Evolutionary conservation across 192 early-diverging fungal species (phyloP).

Genomic region (Rhizoclosmatium sp.): DNA sequence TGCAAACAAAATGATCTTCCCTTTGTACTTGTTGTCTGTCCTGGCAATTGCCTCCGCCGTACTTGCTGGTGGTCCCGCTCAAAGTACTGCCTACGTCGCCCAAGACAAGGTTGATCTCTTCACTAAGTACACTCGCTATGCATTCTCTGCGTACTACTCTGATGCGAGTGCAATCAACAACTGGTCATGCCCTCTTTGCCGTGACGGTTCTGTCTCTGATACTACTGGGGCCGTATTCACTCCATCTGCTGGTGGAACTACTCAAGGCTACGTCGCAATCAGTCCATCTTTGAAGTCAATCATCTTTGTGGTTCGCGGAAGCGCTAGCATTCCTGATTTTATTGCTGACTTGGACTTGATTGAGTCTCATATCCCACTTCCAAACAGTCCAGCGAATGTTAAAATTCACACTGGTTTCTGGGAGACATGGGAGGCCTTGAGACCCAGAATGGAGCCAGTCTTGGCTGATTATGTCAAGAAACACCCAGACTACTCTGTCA

Average conservation of each 20-base stretch:
- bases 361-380: not conserved
- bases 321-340: conserved; percentile 18
- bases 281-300: conserved; percentile 35
- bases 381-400: not conserved
- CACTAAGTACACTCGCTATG: not conserved
- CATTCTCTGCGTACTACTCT: not conserved
- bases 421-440: conserved; percentile 1
- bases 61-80: not conserved
- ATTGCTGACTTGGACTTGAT: conserved; percentile 26
- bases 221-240: not conserved
- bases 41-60: not conserved
- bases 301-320: conserved; percentile 46
- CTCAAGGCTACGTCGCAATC: conserved; percentile 40
- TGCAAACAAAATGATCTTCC: not conserved
- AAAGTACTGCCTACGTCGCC: not conserved
- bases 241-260: not conserved
- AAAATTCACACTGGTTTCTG: conserved; percentile 46
- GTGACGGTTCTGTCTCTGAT: not conserved
- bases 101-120: not conserved
- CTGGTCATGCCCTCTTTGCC: conserved; percentile 10
- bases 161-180: not conserved
- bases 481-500: conserved; percentile 28
- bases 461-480: not conserved
- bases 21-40: not conserved
- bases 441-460: not conserved